phyloP scores from a whole-genome alignment of 495 filamentous ascomycete species.

The Filosporella fistucella region DNA sequence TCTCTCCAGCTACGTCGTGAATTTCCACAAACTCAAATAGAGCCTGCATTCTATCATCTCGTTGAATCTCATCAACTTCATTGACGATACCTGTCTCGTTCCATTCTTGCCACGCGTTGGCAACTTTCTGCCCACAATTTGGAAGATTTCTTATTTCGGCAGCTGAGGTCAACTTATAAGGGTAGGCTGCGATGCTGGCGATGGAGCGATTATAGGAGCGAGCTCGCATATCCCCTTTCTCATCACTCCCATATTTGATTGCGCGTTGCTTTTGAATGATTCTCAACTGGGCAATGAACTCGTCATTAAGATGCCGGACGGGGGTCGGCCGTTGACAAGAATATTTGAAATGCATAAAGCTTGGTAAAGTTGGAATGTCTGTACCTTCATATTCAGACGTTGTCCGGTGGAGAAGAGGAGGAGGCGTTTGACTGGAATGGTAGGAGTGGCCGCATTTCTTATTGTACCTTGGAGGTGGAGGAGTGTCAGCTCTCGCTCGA shows the following conservation, averaged over 20 bases:
- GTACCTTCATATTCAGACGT: conserved; percentile 66
- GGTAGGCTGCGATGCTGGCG: conserved; percentile 79
- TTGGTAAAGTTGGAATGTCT: conserved; percentile 54
- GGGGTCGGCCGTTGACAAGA: conserved; percentile 80
- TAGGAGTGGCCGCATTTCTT: conserved; percentile 3
- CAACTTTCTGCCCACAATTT: conserved; percentile 78
- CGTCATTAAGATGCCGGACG: conserved; percentile 62
- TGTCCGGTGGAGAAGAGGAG: conserved; percentile 54
- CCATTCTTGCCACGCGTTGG: conserved; percentile 74
- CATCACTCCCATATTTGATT: conserved; percentile 54
- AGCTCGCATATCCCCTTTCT: conserved; percentile 54
- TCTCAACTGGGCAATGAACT: conserved; percentile 70
- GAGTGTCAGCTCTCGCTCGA: conserved; percentile 21
- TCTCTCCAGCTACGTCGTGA: conserved; percentile 85
- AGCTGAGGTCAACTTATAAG: conserved; percentile 48
- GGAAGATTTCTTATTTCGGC: conserved; percentile 69
- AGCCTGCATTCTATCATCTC: conserved; percentile 56
- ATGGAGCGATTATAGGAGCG: conserved; percentile 89
- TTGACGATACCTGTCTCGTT: conserved; percentile 49
- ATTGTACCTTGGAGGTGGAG: not conserved
- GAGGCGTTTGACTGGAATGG: not conserved
- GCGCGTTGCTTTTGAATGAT: conserved; percentile 69
- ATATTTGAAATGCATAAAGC: conserved; percentile 69
- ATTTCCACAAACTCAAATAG: conserved; percentile 73
- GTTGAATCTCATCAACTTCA: conserved; percentile 60